Base-by-base conservation (phyloP, 1,284 basidiomycete genomes). In the Rugosomyces carneus region DNA sequence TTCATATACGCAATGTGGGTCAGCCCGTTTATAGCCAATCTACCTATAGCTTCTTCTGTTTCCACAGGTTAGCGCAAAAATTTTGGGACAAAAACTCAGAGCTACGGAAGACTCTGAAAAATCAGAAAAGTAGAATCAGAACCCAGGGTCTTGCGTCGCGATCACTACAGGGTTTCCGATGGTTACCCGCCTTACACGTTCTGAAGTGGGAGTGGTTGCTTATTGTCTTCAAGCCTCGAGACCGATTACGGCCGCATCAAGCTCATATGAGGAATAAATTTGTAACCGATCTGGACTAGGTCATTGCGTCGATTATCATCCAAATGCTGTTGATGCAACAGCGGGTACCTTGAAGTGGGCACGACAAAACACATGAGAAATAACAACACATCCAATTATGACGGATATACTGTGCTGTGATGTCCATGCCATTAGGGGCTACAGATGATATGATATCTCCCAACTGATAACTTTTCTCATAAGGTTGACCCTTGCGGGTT, bases 1-100 rank as follows among this genome's bases (percentile, higher is more conserved):
- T 90, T 60, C 88, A 93, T 62, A 84, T 93, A 49, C 79, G 89
- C 53, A 92, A 92, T 66, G 88, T 89, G 57, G 52, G 79, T 6
- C 21, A 5, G 3, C 36, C 24, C 37, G 19, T 38, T 27, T 27
- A 43, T 18, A 20, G 10, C 4, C 20, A 31, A 23, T 5, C 7
- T 36, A 24, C 35, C 6, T 24, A 11, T 16, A 43, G 9, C 45
- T 29, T 39, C 34, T 45, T 13, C 34, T 2, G 27, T 37, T 44
- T 24, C 37, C 26, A 37, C 45, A 86, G 86, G 81, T 89, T 53
- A 78, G 85, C 60, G 87, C 86, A 52, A 90, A 89, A 65, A 85
- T 90, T 50, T 63, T 89, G 36, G 83, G 82, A n/a, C 72, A 80
- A 60, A 73, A 71, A 54, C 62, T 85, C 63, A 72, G 78, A 57